Evolutionary conservation across 2,329 filamentous ascomycete species (phyloP).

Genomic region (Colletotrichum cereale): DNA sequence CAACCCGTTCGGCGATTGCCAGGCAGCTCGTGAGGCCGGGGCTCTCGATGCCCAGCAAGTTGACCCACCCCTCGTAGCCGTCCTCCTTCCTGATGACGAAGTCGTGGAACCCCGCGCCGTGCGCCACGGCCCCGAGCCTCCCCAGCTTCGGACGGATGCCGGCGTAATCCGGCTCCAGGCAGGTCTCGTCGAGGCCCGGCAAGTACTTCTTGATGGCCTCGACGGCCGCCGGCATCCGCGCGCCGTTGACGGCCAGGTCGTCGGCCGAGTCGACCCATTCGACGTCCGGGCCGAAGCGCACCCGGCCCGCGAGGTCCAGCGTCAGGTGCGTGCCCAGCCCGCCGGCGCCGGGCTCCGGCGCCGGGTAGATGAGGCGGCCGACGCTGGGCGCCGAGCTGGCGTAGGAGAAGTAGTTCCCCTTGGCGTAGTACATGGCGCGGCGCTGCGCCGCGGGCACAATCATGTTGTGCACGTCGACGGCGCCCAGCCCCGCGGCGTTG

Average conservation of each 20-base stretch:
- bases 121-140: constrained; percentile 68
- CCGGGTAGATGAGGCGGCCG: constrained; percentile 86
- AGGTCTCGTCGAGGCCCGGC: constrained; percentile 75
- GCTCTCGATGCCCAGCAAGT: constrained; percentile 92
- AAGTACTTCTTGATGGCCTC: constrained; percentile 83
- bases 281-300: constrained; percentile 94
- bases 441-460: constrained; percentile 72
- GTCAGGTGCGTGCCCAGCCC: constrained; percentile 95
- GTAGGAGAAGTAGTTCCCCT: constrained; percentile 96
- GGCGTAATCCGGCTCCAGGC: constrained; percentile 85
- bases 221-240: constrained; percentile 75
- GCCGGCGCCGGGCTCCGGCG: constrained; percentile 82
- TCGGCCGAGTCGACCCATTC: constrained; percentile 85
- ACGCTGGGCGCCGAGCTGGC: constrained; percentile 71
- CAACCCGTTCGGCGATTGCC: constrained; percentile 86
- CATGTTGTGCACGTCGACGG: constrained; percentile 84
- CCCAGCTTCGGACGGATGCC: constrained; percentile 91
- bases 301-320: constrained; percentile 84
- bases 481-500: constrained; percentile 87
- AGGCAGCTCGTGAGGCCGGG: constrained; percentile 89
- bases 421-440: constrained; percentile 81
- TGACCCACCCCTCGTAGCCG: constrained; percentile 85
- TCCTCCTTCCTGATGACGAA: constrained; percentile 85
- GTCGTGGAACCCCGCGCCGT: constrained; percentile 81
- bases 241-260: constrained; percentile 76